Conservation (phyloP, 495 filamentous ascomycete genomes). For the Bryoglossum gracile region DNA sequence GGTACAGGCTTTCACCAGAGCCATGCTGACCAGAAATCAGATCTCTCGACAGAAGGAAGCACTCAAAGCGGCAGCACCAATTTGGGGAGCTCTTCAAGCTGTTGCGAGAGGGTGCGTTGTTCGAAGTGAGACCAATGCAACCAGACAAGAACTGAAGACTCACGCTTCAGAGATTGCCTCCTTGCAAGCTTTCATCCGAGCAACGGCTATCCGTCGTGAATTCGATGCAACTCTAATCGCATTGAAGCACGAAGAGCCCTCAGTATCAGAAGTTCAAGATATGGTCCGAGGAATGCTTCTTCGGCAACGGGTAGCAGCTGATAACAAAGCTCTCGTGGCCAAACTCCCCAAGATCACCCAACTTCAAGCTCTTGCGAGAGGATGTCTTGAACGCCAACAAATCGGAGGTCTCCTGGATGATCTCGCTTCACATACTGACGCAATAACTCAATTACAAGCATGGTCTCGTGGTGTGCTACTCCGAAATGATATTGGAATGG, state of each 20-base stretch:
- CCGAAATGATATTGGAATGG: slow-evolving; percentile 58
- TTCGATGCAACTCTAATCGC: slow-evolving; percentile 35
- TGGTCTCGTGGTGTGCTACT: slow-evolving; percentile 71
- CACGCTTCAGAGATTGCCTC: slow-evolving; percentile 32
- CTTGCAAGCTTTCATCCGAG: slow-evolving; percentile 47
- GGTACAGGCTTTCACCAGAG: slow-evolving; percentile 30
- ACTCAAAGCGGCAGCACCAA: slow-evolving; percentile 22
- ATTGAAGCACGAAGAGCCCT: slow-evolving; percentile 33
- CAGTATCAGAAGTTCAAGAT: slow-evolving; percentile 39
- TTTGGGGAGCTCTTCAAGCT: slow-evolving; percentile 36
- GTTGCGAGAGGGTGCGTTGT: slow-evolving; percentile 44
- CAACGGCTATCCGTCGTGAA: slow-evolving; percentile 40
- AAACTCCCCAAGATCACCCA: slow-evolving; percentile 50
- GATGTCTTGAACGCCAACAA: slow-evolving; percentile 47
- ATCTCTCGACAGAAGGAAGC: slow-evolving; percentile 31
- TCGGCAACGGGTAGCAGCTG: slow-evolving; percentile 37
- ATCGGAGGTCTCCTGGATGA: slow-evolving; percentile 46
- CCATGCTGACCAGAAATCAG: slow-evolving; percentile 38
- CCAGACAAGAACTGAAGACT: slow-evolving; percentile 32
- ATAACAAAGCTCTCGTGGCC: slow-evolving; percentile 50
- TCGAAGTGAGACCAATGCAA: slow-evolving; percentile 32
- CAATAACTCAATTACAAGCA: slow-evolving; percentile 63
- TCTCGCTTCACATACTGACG: slow-evolving; percentile 47
- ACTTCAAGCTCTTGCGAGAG: slow-evolving; percentile 68
- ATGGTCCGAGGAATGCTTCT: slow-evolving; percentile 46